Evolutionary conservation across 306 rosid species (phyloP).

Genomic region (Senna tora): DNA sequence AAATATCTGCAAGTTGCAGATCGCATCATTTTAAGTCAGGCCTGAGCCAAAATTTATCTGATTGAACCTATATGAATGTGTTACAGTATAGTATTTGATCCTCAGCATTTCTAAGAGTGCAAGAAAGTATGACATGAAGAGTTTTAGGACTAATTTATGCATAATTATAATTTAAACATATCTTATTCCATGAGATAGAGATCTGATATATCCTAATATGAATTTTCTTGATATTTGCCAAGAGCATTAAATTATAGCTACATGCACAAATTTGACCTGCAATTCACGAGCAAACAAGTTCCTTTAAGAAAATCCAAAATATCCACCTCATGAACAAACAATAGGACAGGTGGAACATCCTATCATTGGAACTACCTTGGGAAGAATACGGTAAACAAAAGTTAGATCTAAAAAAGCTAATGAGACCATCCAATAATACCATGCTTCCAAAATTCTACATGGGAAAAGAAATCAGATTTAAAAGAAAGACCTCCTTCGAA

Average conservation of each 20-base stretch:
- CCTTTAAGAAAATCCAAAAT: background rate
- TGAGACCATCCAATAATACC: slow-evolving; percentile 10
- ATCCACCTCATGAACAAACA: slow-evolving; percentile 4
- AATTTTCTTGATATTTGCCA: background rate
- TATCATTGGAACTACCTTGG: slow-evolving; percentile 8
- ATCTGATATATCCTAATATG: background rate
- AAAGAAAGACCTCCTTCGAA: background rate
- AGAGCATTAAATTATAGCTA: background rate
- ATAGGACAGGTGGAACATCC: background rate
- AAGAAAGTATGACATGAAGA: background rate
- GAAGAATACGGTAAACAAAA: background rate
- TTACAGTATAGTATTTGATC: background rate
- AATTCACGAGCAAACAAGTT: background rate
- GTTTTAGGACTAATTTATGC: slow-evolving; percentile 6
- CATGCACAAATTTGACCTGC: background rate
- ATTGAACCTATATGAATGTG: too few species aligned
- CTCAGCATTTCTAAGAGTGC: background rate
- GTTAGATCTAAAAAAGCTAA: background rate
- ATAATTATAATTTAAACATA: background rate
- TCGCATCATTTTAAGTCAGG: background rate
- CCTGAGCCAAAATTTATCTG: too few species aligned
- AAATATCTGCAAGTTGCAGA: slow-evolving; percentile 55
- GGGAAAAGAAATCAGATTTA: background rate
- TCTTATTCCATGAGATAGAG: background rate
- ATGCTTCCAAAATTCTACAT: background rate